These are phyloP conservation scores for Eucalyptus pumila DNA, from an alignment of 345 rosid species.

Conservation along the genomic window DNA sequence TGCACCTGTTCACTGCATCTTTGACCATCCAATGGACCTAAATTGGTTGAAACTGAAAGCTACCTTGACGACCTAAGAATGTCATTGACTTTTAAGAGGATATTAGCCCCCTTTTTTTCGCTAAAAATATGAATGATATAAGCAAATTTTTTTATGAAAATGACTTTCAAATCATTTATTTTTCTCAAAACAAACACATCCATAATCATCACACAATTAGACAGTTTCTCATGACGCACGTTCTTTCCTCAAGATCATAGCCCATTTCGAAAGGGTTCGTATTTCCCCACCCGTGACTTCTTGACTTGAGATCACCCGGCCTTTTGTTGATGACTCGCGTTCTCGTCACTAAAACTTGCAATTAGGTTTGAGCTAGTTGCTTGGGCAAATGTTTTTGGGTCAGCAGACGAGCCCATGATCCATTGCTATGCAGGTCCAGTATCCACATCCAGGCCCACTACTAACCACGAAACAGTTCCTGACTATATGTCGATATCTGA, in stretches of 20 bases:
- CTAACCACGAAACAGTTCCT: background rate
- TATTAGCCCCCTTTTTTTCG: too few relatives aligned
- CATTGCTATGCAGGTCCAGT: background rate
- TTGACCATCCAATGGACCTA: too few relatives aligned
- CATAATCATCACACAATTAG: too few relatives aligned
- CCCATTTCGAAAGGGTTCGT: background rate
- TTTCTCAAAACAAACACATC: accelerated
- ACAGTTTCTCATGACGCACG: too few relatives aligned
- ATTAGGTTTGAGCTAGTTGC: background rate
- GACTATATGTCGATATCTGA: background rate
- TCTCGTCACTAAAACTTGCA: background rate
- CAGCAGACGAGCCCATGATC: background rate
- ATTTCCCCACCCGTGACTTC: background rate
- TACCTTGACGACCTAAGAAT: too few relatives aligned
- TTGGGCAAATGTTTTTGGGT: background rate
- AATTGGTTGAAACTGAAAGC: too few relatives aligned
- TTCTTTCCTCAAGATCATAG: background rate
- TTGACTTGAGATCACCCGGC: background rate
- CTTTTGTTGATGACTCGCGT: background rate
- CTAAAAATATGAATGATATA: too few relatives aligned
- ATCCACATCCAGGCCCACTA: background rate
- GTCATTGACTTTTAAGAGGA: too few relatives aligned
- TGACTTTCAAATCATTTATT: too few relatives aligned
- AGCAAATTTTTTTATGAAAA: too few relatives aligned
- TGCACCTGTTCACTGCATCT: too few relatives aligned